These are phyloP conservation scores for Poa annua DNA, from an alignment of 176 grass and related monocot genomes.

Conservation along the genomic window DNA sequence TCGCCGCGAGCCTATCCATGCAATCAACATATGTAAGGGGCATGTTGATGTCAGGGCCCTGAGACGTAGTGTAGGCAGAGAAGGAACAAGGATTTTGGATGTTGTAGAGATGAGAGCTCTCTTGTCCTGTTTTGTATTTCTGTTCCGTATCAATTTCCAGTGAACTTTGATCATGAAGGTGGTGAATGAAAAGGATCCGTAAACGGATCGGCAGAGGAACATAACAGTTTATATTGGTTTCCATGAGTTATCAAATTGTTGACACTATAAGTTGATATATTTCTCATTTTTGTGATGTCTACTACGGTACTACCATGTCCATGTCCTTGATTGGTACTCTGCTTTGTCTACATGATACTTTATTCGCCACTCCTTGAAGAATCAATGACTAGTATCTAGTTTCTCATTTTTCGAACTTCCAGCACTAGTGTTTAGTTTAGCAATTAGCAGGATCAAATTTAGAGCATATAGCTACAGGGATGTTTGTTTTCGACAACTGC, in stretches of 20 bases:
- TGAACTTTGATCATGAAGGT: slow-evolving; percentile 40
- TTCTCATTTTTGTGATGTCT: slow-evolving; percentile 20
- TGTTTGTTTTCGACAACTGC: neutral
- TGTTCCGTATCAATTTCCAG: slow-evolving; percentile 41
- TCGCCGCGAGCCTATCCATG: slow-evolving; percentile 43
- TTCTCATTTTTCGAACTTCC: slow-evolving; percentile 13
- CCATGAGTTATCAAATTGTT: slow-evolving; percentile 28
- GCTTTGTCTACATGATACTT: neutral
- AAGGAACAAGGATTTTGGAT: slow-evolving; percentile 42
- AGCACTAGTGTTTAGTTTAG: slow-evolving; percentile 12
- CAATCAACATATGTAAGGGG: slow-evolving; percentile 44
- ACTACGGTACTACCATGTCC: neutral
- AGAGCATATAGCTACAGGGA: neutral
- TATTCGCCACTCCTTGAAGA: neutral
- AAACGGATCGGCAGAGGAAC: slow-evolving; percentile 22
- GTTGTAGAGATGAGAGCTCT: slow-evolving; percentile 53
- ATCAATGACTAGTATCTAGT: neutral
- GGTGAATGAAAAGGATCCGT: slow-evolving; percentile 26
- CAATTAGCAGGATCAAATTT: slow-evolving; percentile 21
- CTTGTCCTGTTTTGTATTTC: slow-evolving; percentile 52
- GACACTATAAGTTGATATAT: slow-evolving; percentile 13
- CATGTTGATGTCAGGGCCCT: slow-evolving; percentile 28
- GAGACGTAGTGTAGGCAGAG: slow-evolving; percentile 52
- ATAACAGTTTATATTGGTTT: slow-evolving; percentile 42
- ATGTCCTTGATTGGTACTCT: slow-evolving; percentile 15